Conservation (phyloP, 306 rosid species). For the Heteromeles arbutifolia region DNA sequence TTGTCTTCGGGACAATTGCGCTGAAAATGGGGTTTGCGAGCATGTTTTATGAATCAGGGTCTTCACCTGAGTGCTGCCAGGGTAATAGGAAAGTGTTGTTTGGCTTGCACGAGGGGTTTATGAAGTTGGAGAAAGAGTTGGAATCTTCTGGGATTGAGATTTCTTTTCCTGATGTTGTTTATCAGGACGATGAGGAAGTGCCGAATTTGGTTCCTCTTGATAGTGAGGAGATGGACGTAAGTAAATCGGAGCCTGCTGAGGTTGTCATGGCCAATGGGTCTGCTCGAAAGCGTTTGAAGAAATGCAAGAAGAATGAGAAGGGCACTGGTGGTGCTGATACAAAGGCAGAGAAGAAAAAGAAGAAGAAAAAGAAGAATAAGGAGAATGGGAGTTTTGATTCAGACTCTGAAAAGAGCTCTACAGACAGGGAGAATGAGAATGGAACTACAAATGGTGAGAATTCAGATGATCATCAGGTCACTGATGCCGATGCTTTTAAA, state of each 20-base stretch:
- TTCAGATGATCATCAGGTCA: constrained; percentile 13
- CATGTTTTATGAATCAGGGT: constrained; percentile 66
- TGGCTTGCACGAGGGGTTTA: constrained; percentile 57
- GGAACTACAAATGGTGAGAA: constrained; percentile 31
- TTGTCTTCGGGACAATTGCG: constrained; percentile 44
- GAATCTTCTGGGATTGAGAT: constrained; percentile 45
- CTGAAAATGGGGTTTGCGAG: constrained; percentile 49
- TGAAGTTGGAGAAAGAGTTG: constrained; percentile 74
- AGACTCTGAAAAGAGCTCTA: constrained; percentile 2
- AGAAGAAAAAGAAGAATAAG: constrained; percentile 28
- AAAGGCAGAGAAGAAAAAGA: constrained; percentile 23
- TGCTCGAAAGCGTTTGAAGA: constrained; percentile 33
- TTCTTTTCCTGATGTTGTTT: constrained; percentile 35
- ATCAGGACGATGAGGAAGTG: constrained; percentile 45
- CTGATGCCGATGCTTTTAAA: constrained; percentile 13
- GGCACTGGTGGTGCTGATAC: constrained; percentile 1
- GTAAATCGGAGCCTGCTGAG: constrained; percentile 12
- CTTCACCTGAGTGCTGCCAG: constrained; percentile 66
- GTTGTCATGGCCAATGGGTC: constrained; percentile 10
- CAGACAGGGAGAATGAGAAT: constrained; percentile 17
- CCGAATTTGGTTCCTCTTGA: constrained; percentile 51
- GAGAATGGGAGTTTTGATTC: constrained; percentile 21
- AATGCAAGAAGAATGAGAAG: constrained; percentile 35
- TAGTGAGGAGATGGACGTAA: constrained; percentile 27
- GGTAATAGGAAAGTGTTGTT: constrained; percentile 75